phyloP scores from a whole-genome alignment of 805 yeast species.

The Candida nanaspora region DNA sequence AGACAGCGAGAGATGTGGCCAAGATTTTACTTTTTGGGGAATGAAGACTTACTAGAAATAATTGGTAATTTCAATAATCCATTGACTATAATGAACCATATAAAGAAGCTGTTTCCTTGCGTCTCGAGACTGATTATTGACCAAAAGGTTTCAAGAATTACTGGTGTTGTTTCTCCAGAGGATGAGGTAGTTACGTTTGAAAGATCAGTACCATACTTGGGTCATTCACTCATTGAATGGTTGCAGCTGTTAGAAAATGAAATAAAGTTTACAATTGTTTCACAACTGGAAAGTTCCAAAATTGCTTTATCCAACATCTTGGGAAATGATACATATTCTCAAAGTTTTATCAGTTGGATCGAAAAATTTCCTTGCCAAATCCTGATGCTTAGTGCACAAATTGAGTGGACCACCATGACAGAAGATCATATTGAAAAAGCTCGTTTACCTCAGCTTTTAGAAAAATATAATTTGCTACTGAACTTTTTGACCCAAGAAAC shows the following conservation, averaged over 20 bases:
- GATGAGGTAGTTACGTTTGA: conserved; percentile 48
- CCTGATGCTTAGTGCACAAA: conserved; percentile 44
- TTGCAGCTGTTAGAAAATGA: conserved; percentile 49
- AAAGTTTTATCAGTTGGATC: conserved; percentile 27
- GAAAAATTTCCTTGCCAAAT: conserved; percentile 48
- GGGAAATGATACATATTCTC: conserved; percentile 12
- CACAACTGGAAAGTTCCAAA: conserved; percentile 9
- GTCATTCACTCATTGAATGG: conserved; percentile 54
- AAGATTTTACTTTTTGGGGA: conserved; percentile 81
- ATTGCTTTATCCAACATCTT: conserved; percentile 1
- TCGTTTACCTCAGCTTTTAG: background rate
- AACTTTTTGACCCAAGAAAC: background rate
- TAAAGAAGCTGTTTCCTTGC: conserved; percentile 69
- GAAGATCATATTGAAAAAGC: conserved; percentile 17
- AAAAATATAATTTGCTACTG: conserved; percentile 9
- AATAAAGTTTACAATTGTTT: conserved; percentile 41
- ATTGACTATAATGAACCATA: conserved; percentile 43
- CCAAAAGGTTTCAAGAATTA: conserved; percentile 20
- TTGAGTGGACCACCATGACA: conserved; percentile 42
- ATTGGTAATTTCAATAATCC: conserved; percentile 58
- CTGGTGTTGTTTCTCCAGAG: conserved; percentile 52
- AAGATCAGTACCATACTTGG: conserved; percentile 34
- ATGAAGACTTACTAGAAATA: conserved; percentile 80
- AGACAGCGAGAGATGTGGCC: conserved; percentile 72
- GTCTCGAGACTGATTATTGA: conserved; percentile 33